Evolutionary conservation across 176 grass and related monocot species (phyloP).

Genomic region (Chrysopogon serrulatus): DNA sequence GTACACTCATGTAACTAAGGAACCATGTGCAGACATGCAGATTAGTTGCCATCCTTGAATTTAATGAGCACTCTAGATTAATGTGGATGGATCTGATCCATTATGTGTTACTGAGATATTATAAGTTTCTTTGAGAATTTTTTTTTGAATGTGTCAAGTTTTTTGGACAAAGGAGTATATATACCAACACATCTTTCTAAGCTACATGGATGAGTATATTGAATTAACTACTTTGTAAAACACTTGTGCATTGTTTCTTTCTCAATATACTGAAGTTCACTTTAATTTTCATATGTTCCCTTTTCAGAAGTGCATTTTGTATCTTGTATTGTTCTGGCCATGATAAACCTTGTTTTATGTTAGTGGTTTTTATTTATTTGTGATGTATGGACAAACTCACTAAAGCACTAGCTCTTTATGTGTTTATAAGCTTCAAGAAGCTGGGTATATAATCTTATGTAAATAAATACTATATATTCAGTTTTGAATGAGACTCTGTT

Average conservation of each 20-base stretch:
- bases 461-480: not conserved
- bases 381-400: not conserved
- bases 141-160: no score
- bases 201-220: not conserved
- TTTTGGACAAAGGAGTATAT: no score
- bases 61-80: not conserved
- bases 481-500: not conserved
- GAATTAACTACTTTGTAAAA: not conserved
- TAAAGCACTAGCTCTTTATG: not conserved
- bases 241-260: not conserved
- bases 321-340: not conserved
- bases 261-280: not conserved
- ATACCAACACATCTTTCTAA: not conserved
- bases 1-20: not conserved
- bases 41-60: not conserved
- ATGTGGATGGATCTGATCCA: not conserved
- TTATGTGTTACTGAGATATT: not conserved
- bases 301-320: not conserved
- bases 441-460: not conserved
- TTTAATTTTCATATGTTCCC: not conserved
- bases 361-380: not conserved
- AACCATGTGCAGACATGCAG: not conserved
- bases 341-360: not conserved
- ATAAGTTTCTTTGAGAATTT: not conserved
- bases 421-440: not conserved